Base-by-base conservation (phyloP, 2,329 filamentous ascomycete species). In the Neurospora crassa region DNA sequence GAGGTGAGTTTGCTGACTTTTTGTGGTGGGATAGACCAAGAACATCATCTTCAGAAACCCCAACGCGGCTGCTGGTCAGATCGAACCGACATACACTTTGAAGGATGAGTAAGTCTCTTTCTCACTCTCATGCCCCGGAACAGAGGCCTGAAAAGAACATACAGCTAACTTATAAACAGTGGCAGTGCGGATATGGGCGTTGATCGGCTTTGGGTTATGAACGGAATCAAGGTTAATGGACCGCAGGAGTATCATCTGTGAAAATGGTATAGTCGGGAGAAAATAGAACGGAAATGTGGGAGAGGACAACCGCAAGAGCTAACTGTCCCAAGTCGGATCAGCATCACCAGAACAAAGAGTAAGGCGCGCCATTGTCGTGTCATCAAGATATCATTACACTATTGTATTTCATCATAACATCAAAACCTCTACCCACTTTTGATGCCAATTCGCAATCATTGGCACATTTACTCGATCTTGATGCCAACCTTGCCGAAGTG, bases 401-500 rank as follows among this genome's bases (percentile, higher is more conserved):
- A 63, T 63, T 29, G 47, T 29, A 63, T 63, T 37, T 63, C 53
- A 63, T 63, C 53, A 18, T 3, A 53, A 34, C 24, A 59, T 34
- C 24, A 34, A 34, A 47, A 34, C 24, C 10, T 7, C 75, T 77
- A 82, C 69, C 79, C 77, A 63, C 86, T 29, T 4, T 4, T 29
- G 29, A 29, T 29, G 29, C 29, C 29, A 29, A 29, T 29, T 81
- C 76, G 83, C 18, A 29, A 11, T 2, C 14, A 53, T 74, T 29
- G 72, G 67, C 40, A 68, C n/a, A 67, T 11, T 0, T 37, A 47
- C 43, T 18, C 2, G 29, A 86, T 81, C 76, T 83, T 83, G 74
- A 89, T 84, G 2, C 79, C 79, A 63, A 89, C 74, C 78, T 89
- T 89, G 68, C 87, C 86, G 70, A 88, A 83, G 76, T 89, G 86